Base-by-base conservation (phyloP, 2,329 filamentous ascomycete genomes). In the Calonectria multiphialidica region DNA sequence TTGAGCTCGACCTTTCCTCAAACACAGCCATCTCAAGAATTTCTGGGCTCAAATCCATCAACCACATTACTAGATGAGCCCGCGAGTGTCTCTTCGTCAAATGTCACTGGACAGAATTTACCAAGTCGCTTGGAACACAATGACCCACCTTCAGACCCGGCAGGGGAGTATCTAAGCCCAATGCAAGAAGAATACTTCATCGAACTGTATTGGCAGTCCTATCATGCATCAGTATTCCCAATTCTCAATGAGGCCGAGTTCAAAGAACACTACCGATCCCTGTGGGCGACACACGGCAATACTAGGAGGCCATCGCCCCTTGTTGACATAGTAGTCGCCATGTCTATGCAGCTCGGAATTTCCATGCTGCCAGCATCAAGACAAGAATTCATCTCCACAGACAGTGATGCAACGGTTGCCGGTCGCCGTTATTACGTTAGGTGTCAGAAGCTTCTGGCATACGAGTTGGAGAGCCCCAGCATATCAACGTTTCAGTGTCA, bases 401-500 rank as follows among this genome's bases (percentile, higher is more conserved):
- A 37, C 18, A 37, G 28, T 23, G 59, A 63, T 21, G 42, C 59
- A 15, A 45, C 59, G 3, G 42, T 63, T 10, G 59, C 59, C 8
- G 59, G 59, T 4, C 35, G 59, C 40, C 28, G 18, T 16, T 47
- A 63, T 16, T 63, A 63, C n/a, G 40, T 33, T 15, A 40, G 59
- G 3, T 45, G 40, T 16, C 59, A 63, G 66, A 79, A 79, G 1
- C 80, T 88, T 0, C 78, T 89, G 9, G 76, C 80, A 1, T 79
- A 79, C n/a, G 84, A 88, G 61, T 79, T 87, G 16, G 88, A 89
- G 74, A 85, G 82, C 45, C 88, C 86, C 0, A 83, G 85, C 0
- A 81, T 88, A 16, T 80, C 81, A 8, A 88, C 88, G 0, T 76
- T 89, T 3, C 88, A 90, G 74, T 86, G 86, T 65, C 83, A 88